phyloP scores from a whole-genome alignment of 2,329 filamentous ascomycete genomes.

The Fusarium sp. region DNA sequence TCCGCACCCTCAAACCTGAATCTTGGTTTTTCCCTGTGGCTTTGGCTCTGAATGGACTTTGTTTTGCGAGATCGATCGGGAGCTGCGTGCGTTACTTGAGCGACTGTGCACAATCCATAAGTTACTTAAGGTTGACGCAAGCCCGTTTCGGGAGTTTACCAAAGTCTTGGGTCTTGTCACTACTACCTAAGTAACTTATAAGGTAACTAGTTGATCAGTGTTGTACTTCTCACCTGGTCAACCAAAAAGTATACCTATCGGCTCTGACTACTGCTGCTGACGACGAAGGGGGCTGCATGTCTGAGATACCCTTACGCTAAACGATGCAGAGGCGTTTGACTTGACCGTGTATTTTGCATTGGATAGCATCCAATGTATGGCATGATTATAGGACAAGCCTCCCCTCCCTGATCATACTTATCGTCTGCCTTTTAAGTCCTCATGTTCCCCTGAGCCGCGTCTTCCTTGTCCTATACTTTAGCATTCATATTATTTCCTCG shows the following conservation, averaged over 20 bases:
- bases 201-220: background rate
- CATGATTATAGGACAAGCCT: background rate
- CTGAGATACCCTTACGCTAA: constrained; percentile 10
- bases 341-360: constrained; percentile 7
- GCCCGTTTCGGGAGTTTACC: background rate
- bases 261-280: background rate
- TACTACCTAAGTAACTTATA: background rate
- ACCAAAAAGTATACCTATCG: background rate
- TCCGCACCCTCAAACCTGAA: constrained; percentile 7
- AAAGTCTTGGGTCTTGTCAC: background rate
- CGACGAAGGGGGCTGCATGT: constrained; percentile 15
- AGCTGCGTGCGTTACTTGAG: background rate
- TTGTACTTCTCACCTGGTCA: background rate
- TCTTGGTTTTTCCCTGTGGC: constrained; percentile 21
- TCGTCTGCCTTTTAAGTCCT: constrained; percentile 4
- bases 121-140: constrained; percentile 21
- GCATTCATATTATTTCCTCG: background rate
- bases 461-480: constrained; percentile 25
- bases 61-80: constrained; percentile 20
- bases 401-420: constrained; percentile 19
- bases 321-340: constrained; percentile 28
- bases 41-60: background rate
- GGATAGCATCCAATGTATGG: constrained; percentile 2
- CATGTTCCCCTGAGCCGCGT: background rate
- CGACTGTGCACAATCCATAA: background rate